Evolutionary conservation across 2,329 filamentous ascomycete genomes (phyloP), one percentile per base, ranked within the genome.

Genomic region (Cordyceps farinosa): DNA sequence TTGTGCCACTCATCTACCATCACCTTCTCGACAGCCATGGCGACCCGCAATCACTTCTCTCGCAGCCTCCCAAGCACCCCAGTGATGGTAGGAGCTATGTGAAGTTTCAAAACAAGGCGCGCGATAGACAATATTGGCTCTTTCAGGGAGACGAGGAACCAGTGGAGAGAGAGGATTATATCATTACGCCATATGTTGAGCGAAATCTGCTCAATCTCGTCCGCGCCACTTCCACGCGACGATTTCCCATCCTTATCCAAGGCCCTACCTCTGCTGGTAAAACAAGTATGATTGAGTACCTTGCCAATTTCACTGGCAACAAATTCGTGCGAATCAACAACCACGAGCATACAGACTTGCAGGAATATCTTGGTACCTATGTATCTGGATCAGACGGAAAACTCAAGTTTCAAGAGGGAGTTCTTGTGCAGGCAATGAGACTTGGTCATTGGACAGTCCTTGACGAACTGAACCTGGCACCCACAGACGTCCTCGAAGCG

Each of bases 251-350:
- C 55, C 82, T 99, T 10, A 90, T 99, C 27, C 95, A 99, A 75
- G 95, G 95, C 3, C 95, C 96, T 13, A 99, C 95, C 0, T 99
- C 96, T 5, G 91, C 94, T 13, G 95, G 95, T 67, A 99, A 99
- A 77, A 99, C 95, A 0, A 98, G 94, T 76, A 99, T 99, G 95
- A 96, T 99, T 48, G 94, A 98, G 76, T 97, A 97, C 73, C 83
- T 99, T 44, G 94, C 96, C n/a, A 95, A 96, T 71, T 90, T 91
- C 62, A 98, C 92, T 36, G 95, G 96, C 3, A 97, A 99, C 74
- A 95, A 91, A 71, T 99, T 98, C 72, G 92, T 99, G 50, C 87
- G 95, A 65, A 99, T 99, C 80, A 99, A 99, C 78, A 99, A 99
- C 69, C 95, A 99, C 76, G 96, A 99, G 73, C 95, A 99, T 72